Conservation (phyloP, 345 rosid species). For the Linum tenue region DNA sequence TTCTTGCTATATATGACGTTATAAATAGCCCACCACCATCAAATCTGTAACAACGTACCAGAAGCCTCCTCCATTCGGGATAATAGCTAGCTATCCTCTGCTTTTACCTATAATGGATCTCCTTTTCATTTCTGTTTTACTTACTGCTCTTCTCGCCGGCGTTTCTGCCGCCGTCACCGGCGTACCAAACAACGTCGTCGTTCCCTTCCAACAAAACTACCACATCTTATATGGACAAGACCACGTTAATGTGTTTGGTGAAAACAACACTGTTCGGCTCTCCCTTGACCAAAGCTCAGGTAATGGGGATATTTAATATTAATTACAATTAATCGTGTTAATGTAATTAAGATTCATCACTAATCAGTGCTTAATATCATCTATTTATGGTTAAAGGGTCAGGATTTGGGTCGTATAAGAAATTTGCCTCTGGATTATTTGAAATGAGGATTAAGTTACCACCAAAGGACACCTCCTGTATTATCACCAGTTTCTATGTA, state of each 20-base stretch:
- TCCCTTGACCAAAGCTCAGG: neutral
- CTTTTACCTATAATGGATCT: neutral
- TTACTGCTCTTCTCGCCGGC: neutral
- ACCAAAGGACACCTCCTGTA: conserved; percentile 44
- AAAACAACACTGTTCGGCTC: neutral
- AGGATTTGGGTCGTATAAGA: conserved; percentile 41
- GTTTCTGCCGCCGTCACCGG: neutral
- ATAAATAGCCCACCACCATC: too few relatives aligned
- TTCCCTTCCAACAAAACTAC: neutral
- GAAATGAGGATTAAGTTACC: conserved; percentile 43
- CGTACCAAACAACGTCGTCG: neutral
- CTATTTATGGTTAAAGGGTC: conserved; percentile 25
- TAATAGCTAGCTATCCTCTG: too few relatives aligned
- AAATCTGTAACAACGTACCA: too few relatives aligned
- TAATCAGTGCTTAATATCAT: too few relatives aligned
- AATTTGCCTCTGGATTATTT: conserved; percentile 48
- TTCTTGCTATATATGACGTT: too few relatives aligned
- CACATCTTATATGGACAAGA: neutral
- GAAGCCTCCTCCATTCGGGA: too few relatives aligned
- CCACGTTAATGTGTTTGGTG: neutral
- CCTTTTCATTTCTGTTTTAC: neutral
- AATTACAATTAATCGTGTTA: too few relatives aligned
- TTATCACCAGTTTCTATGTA: conserved; percentile 60
- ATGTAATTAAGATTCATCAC: too few relatives aligned
- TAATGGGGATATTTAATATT: too few relatives aligned